Percentiles rank a stretch among this genome's conserved stretches.
Conservation (phyloP, 768 basidiomycete genomes). For the Exsudoporus frostii region DNA sequence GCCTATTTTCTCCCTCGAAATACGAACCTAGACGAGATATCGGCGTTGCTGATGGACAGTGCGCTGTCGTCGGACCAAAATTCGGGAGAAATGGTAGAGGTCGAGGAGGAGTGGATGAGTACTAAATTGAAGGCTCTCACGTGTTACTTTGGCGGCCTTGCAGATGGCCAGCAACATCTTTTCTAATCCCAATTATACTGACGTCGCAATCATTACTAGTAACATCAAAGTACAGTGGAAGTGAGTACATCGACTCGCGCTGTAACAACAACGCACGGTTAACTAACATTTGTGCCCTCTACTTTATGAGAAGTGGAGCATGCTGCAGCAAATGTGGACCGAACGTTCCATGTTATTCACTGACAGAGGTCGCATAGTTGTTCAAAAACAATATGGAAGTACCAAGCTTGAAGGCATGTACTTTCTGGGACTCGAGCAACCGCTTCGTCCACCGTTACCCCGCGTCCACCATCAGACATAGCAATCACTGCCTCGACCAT, state of each 20-base stretch:
- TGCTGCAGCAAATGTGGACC: background rate
- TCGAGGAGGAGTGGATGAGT: constrained; percentile 98
- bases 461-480: background rate
- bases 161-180: constrained; percentile 58
- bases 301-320: background rate
- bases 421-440: background rate
- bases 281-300: background rate
- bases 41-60: constrained; percentile 39
- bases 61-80: background rate
- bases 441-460: background rate
- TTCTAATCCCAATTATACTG: constrained; percentile 35
- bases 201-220: background rate
- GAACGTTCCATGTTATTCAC: background rate
- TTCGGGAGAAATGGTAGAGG: constrained; percentile 63
- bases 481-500: background rate
- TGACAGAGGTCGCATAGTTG: background rate
- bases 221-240: background rate
- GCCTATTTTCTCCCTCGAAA: constrained; percentile 92
- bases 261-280: background rate
- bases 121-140: constrained; percentile 90
- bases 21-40: constrained; percentile 67
- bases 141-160: constrained; percentile 90
- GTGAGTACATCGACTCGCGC: background rate
- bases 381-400: background rate
- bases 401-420: no score